A percentile compares a stretch with the other conserved stretches of the same genome.
These are phyloP conservation scores for Agaricus blazei DNA, from an alignment of 768 basidiomycete species.

Conservation along the genomic window DNA sequence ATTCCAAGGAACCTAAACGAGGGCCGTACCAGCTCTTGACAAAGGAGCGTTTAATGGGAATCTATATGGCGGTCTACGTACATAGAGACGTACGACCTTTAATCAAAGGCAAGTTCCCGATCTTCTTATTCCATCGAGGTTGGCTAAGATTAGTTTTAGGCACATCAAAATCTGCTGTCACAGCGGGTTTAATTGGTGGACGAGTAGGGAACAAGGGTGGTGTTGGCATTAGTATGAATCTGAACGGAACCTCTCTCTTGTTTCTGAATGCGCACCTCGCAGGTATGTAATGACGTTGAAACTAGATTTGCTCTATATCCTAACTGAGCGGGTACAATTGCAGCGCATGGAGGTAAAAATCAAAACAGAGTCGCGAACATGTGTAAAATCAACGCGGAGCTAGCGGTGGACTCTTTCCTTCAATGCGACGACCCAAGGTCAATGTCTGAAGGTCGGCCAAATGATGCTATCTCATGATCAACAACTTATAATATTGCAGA, in stretches of 20 bases:
- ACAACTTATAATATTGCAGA: constrained; percentile 35
- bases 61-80: constrained; percentile 74
- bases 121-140: background rate
- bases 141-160: constrained; percentile 32
- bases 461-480: background rate
- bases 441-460: constrained; percentile 59
- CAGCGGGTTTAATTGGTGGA: constrained; percentile 87
- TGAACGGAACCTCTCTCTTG: constrained; percentile 77
- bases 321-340: background rate
- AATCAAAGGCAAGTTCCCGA: constrained; percentile 45
- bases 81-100: constrained; percentile 64
- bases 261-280: constrained; percentile 92
- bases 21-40: constrained; percentile 82
- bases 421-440: constrained; percentile 55
- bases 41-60: constrained; percentile 91
- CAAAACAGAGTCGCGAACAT: constrained; percentile 82
- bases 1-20: constrained; percentile 38
- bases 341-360: constrained; percentile 74
- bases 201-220: constrained; percentile 91
- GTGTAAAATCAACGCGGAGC: constrained; percentile 82
- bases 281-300: constrained; percentile 34
- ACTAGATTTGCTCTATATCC: background rate
- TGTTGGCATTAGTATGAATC: constrained; percentile 83
- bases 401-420: constrained; percentile 77
- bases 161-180: constrained; percentile 76